Evolutionary conservation across 495 filamentous ascomycete genomes (phyloP).

Genomic region (Xylaria sp.): DNA sequence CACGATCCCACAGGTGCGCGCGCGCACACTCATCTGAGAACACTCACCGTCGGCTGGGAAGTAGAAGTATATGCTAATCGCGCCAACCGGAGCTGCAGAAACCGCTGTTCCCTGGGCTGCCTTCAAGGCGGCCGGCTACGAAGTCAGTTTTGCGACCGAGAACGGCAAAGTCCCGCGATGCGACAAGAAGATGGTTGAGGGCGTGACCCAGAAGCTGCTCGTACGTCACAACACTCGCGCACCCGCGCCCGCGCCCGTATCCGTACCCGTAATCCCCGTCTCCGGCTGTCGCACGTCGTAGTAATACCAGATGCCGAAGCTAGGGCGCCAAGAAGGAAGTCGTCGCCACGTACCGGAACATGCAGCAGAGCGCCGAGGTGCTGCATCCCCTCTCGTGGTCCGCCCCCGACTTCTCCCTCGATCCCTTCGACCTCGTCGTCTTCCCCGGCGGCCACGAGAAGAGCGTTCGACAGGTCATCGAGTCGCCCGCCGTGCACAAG

Average conservation of each 20-base stretch:
- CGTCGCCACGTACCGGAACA: conserved; percentile 50
- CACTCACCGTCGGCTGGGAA: background rate
- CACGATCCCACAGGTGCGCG: conserved; percentile 61
- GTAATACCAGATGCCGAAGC: conserved; percentile 24
- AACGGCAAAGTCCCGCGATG: conserved; percentile 55
- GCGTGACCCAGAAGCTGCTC: conserved; percentile 60
- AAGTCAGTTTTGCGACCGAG: conserved; percentile 60
- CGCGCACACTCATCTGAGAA: background rate
- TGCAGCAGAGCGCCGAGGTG: conserved; percentile 52
- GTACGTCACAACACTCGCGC: conserved; percentile 44
- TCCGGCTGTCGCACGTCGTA: conserved; percentile 10
- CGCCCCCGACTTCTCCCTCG: conserved; percentile 52
- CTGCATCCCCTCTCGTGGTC: conserved; percentile 55
- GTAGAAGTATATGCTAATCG: background rate
- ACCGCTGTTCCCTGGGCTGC: conserved; percentile 57
- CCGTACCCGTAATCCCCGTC: too few relatives aligned
- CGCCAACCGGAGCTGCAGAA: conserved; percentile 42
- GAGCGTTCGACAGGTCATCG: conserved; percentile 58
- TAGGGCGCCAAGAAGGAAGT: conserved; percentile 57
- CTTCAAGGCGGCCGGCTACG: conserved; percentile 60
- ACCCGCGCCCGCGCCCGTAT: too few relatives aligned
- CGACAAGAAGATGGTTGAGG: conserved; percentile 59
- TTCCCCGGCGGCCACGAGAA: conserved; percentile 64
- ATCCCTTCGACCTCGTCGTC: conserved; percentile 56
- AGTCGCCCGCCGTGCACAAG: conserved; percentile 55